Evolutionary conservation across 257 asterid genomes (phyloP), one percentile per base, ranked within the genome.

Genomic region (Lantana camara): DNA sequence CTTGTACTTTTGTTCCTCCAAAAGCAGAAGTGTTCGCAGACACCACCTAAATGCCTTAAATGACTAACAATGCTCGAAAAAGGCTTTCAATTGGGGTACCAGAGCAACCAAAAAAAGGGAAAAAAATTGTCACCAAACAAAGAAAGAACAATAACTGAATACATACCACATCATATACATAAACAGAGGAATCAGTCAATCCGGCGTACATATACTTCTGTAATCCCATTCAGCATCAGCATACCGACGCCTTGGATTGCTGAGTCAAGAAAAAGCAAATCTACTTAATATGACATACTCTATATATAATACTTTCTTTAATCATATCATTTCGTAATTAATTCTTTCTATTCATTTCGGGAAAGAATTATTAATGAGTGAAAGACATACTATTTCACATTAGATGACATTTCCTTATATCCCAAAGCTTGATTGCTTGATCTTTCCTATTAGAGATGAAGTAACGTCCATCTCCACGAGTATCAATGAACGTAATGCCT

Each of bases 391-490:
- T 90, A 93, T 16, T 90, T 67, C 62, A 80, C 79, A 40, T 90
- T 85, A 17, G 99, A 93, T 37, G 99, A 90, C 97, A 90, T 93
- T 72, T 93, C 57, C 97, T 73, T 55, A 90, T 83, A 75, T 93
- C 99, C 99, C 97, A 93, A 21, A 93, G 96, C 64, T 93, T 93
- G 75, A 87, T 82, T 60, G 85, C 76, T 74, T 93, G 99, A 72
- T 93, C 97, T 71, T 93, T 93, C 63, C 97, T 96, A 71, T 93
- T 93, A 20, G 99, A 93, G 76, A 93, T 90, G 23, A 93, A 74
- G 72, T 93, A 85, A 8, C 97, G 96, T 22, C 99, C 97, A 70
- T 93, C 99, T 66, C 96, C 99, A 60, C 99, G 96, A 19, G 95
- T 79, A 71, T 93, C 96, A 45, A 93, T 79, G 74, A 70, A 84